A percentile compares a stretch with the other conserved stretches of the same genome.
These are phyloP conservation scores for Albophoma yamanashiensis DNA, from an alignment of 2,329 filamentous ascomycete genomes.

Conservation along the genomic window DNA sequence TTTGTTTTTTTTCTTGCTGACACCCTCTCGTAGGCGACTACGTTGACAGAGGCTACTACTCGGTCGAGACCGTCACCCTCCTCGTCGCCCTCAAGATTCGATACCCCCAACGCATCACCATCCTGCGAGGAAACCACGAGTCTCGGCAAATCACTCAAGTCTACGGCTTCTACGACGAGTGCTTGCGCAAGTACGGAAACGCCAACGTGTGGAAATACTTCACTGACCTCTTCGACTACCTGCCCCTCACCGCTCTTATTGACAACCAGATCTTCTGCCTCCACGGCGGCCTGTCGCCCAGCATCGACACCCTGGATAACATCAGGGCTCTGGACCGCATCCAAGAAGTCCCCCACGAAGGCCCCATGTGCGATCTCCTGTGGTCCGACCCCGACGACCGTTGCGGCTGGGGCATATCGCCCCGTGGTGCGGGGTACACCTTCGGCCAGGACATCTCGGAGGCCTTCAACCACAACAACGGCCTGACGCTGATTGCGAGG, in stretches of 20 bases:
- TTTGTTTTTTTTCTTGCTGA: conserved; percentile 1
- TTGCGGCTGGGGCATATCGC: conserved; percentile 92
- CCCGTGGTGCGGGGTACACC: conserved; percentile 87
- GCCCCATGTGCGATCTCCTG: conserved; percentile 93
- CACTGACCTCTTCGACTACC: conserved; percentile 97
- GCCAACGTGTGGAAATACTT: conserved; percentile 99
- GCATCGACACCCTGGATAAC: conserved; percentile 90
- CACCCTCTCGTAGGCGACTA: conserved; percentile 62
- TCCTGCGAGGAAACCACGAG: conserved; percentile 97
- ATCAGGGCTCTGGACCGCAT: conserved; percentile 92
- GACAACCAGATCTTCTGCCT: conserved; percentile 99
- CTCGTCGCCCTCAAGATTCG: conserved; percentile 95
- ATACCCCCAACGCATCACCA: conserved; percentile 95
- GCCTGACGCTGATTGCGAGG: conserved; percentile 85
- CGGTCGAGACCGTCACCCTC: conserved; percentile 93
- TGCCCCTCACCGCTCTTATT: conserved; percentile 91
- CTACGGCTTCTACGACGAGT: conserved; percentile 99
- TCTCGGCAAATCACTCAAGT: conserved; percentile 98
- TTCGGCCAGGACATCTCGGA: conserved; percentile 97
- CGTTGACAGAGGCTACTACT: conserved; percentile 98
- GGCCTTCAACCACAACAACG: conserved; percentile 99
- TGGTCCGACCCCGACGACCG: conserved; percentile 98
- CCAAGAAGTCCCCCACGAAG: conserved; percentile 96
- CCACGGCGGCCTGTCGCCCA: conserved; percentile 92
- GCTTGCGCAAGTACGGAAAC: conserved; percentile 96